These are phyloP conservation scores for Abelmoschus esculentus DNA, from an alignment of 345 rosid genomes.

Conservation along the genomic window DNA sequence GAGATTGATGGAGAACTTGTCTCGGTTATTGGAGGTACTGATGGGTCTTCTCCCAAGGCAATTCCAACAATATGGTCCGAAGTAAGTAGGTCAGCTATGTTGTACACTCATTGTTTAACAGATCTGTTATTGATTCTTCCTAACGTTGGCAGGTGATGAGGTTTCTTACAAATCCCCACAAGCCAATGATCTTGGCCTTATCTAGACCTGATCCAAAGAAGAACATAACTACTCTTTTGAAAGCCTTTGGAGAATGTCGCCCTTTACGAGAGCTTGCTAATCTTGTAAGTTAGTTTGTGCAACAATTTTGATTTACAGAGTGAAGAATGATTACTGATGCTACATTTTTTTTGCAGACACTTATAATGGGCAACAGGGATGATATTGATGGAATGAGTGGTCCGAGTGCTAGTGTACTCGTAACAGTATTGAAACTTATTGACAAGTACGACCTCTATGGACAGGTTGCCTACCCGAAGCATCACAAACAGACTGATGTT, in stretches of 20 bases:
- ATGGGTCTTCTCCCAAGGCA: conserved; percentile 83
- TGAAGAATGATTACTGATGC: neutral
- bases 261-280: conserved; percentile 88
- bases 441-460: conserved; percentile 96
- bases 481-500: conserved; percentile 91
- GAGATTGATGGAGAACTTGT: conserved; percentile 74
- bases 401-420: conserved; percentile 73
- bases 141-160: conserved; percentile 58
- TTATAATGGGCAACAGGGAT: conserved; percentile 90
- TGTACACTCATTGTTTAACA: neutral
- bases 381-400: conserved; percentile 79
- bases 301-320: neutral
- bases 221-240: conserved; percentile 82
- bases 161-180: conserved; percentile 88
- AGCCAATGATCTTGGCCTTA: conserved; percentile 88
- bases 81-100: conserved; percentile 35
- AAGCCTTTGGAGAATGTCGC: conserved; percentile 95
- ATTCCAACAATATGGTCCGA: conserved; percentile 87
- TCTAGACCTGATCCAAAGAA: conserved; percentile 97
- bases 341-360: conserved; percentile 38
- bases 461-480: conserved; percentile 87
- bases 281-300: conserved; percentile 41
- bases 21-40: conserved; percentile 43
- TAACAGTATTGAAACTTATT: conserved; percentile 69
- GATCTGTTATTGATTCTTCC: conserved; percentile 4